Percentiles rank a stretch among this genome's conserved stretches.
These are phyloP conservation scores for Brassica balearica DNA, from an alignment of 441 rosid genomes.

Conservation along the genomic window DNA sequence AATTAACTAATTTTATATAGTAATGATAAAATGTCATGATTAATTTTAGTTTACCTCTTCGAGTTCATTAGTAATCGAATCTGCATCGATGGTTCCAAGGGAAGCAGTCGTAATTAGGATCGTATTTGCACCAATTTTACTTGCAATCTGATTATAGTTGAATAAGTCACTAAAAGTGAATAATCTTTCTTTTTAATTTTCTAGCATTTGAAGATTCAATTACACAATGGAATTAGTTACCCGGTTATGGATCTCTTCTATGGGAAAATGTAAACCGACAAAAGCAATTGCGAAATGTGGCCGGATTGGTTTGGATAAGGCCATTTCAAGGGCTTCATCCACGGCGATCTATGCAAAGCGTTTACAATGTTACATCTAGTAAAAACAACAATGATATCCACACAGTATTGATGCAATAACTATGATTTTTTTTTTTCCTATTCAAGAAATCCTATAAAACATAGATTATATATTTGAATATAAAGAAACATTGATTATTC, in stretches of 20 bases:
- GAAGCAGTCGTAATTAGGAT: constrained; percentile 50
- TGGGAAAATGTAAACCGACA: constrained; percentile 6
- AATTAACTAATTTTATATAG: neutral
- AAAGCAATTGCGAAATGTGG: constrained; percentile 10
- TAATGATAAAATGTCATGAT: neutral
- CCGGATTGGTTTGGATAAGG: constrained; percentile 11
- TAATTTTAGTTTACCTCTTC: constrained; percentile 45
- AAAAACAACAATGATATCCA: constrained; percentile 3
- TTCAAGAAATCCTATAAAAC: neutral
- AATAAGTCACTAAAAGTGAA: neutral
- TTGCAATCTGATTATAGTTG: constrained; percentile 6
- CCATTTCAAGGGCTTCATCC: constrained; percentile 10
- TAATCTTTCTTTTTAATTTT: neutral
- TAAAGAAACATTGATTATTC: neutral
- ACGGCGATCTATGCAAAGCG: constrained; percentile 1
- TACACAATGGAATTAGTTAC: neutral
- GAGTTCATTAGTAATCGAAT: constrained; percentile 46
- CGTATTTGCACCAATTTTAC: constrained; percentile 45
- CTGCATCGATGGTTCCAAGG: constrained; percentile 55
- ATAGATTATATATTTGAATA: neutral
- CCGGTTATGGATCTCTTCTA: constrained; percentile 3
- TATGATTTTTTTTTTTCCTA: neutral
- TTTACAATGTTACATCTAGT: constrained; percentile 2
- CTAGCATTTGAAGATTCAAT: neutral
- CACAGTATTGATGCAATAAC: constrained; percentile 1